Base-by-base conservation (phyloP, 169 alveolate genomes). In the Sarcocystis neurona region DNA sequence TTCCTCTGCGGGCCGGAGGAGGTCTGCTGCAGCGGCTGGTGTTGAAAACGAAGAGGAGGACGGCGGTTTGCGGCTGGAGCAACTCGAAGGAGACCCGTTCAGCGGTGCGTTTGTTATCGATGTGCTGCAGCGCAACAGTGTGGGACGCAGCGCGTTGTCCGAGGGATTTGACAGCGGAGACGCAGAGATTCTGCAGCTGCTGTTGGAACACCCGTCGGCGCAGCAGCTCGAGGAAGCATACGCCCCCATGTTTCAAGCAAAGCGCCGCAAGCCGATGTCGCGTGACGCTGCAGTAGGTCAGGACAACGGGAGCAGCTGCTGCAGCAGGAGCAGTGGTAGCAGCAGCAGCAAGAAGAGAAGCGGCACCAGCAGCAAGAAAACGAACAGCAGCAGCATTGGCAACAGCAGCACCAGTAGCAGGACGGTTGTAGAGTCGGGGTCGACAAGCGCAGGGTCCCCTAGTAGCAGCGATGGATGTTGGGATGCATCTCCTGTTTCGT, bases 111-210 rank as follows among this genome's bases (percentile, higher is more conserved):
- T 50, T 3, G 44, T 6, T 37, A 74, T 32, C 6, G 74, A 48
- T 32, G 74, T 47, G 37, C 47, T 50, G 37, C 68, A n/a, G 37
- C 70, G 53, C 56, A 47, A 47, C 53, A 43, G 5, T 12, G 47
- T 72, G n/a, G 80, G 80, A 15, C 34, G 41, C 10, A 39, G 56
- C 27, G 80, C 80, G 32, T 1, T 72, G 18, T 72, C 80, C 18
- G 80, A 72, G 53, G 80, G 56, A 0, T 72, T 72, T 39, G 41
- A 34, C 32, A 23, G 56, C 44, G 80, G 80, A 10, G 32, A 72
- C 80, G 41, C 20, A 30, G 80, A 72, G 34, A 37, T 72, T 27
- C 80, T 72, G 30, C 80, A 72, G 80, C 80, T 72, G 53, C 80
- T 72, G 37, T 39, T 72, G 15, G 80, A 72, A 30, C 80, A 72